A percentile compares a stretch with the other conserved stretches of the same genome.
phyloP scores from a whole-genome alignment of 352 stramenopile species.

The Phytophthora agathidicida region DNA sequence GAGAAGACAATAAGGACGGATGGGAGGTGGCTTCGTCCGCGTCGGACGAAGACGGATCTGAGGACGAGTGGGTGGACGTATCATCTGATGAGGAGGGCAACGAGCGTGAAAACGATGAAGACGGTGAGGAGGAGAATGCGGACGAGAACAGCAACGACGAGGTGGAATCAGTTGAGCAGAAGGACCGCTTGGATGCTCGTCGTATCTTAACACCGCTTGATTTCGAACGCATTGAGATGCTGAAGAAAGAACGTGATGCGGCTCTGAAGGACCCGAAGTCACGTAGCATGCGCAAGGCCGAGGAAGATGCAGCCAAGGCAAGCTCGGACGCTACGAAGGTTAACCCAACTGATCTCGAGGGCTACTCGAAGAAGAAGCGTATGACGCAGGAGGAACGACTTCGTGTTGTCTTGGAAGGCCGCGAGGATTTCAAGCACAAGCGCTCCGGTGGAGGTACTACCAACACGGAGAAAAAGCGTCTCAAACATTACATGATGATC shows the following conservation, averaged over 20 bases:
- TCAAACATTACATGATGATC: constrained; percentile 99
- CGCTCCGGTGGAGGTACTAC: constrained; percentile 94
- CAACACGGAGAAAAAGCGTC: constrained; percentile 97
- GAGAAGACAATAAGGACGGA: constrained; percentile 82
- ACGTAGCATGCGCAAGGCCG: constrained; percentile 81
- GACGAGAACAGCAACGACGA: constrained; percentile 60
- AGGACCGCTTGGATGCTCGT: constrained; percentile 84
- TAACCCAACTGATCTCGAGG: constrained; percentile 78
- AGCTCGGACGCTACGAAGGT: constrained; percentile 70
- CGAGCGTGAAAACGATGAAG: constrained; percentile 51
- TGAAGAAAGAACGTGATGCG: constrained; percentile 89
- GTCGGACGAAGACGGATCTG: constrained; percentile 67
- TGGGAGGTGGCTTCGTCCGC: constrained; percentile 81
- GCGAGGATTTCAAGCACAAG: constrained; percentile 93
- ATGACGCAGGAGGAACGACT: constrained; percentile 88
- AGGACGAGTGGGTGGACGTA: constrained; percentile 80
- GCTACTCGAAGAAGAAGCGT: constrained; percentile 91
- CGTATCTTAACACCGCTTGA: constrained; percentile 90
- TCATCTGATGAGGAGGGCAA: constrained; percentile 65
- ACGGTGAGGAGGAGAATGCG: constrained; percentile 45
- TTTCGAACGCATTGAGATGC: constrained; percentile 90
- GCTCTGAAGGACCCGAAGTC: constrained; percentile 84
- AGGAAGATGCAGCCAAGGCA: constrained; percentile 61
- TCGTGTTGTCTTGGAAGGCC: constrained; percentile 85
- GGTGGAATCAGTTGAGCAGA: constrained; percentile 48